A percentile compares a stretch with the other conserved stretches of the same genome.
phyloP scores from a whole-genome alignment of 2,329 filamentous ascomycete genomes.

The Botrytis fragariae region DNA sequence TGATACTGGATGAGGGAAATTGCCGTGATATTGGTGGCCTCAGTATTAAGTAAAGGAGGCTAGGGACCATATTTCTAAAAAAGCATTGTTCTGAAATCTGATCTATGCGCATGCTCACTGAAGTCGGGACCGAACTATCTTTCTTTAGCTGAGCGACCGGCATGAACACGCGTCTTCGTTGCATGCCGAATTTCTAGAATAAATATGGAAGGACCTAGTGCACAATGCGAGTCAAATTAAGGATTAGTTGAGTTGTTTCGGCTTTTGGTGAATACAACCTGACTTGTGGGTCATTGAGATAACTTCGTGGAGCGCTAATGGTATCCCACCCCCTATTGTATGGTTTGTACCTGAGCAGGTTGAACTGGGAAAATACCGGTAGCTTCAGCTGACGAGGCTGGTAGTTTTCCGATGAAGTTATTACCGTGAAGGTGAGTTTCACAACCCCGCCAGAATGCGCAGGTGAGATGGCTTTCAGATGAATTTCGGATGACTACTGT shows the following conservation, averaged over 20 bases:
- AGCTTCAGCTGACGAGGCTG: background rate
- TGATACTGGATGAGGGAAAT: background rate
- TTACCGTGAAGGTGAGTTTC: background rate
- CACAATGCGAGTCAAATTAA: background rate
- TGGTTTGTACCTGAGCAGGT: background rate
- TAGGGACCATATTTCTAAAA: background rate
- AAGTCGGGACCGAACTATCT: background rate
- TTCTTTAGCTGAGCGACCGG: background rate
- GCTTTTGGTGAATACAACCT: background rate
- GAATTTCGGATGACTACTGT: background rate
- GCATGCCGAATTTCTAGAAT: background rate
- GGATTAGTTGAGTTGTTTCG: background rate
- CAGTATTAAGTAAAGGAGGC: background rate
- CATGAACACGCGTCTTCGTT: background rate
- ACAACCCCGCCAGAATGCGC: background rate
- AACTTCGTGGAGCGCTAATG: background rate
- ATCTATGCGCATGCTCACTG: background rate
- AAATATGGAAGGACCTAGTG: background rate
- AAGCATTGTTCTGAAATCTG: background rate
- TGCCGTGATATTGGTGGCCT: background rate
- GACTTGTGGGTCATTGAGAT: background rate
- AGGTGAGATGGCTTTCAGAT: background rate
- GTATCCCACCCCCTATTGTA: background rate
- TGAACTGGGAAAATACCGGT: background rate
- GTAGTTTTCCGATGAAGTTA: background rate